These are phyloP conservation scores for Diddensiella caesifluorescens DNA, from an alignment of 805 yeast genomes.

Conservation along the genomic window DNA sequence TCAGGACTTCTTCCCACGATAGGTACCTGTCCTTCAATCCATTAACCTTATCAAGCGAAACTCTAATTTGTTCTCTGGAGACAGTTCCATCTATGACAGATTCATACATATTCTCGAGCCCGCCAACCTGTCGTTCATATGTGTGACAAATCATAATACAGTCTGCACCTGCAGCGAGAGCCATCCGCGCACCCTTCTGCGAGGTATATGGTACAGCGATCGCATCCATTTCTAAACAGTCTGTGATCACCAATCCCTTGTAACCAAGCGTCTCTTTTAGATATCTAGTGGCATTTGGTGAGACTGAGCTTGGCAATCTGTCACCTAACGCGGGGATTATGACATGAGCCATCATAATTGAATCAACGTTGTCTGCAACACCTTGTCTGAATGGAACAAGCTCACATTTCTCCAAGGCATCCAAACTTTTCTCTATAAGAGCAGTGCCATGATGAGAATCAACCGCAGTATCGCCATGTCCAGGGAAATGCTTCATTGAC, in stretches of 20 bases:
- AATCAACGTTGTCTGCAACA: conserved; percentile 43
- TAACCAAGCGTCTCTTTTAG: conserved; percentile 44
- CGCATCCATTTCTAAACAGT: conserved; percentile 57
- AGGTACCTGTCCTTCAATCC: conserved; percentile 39
- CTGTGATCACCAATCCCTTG: conserved; percentile 52
- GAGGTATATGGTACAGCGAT: conserved; percentile 50
- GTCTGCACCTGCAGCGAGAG: conserved; percentile 56
- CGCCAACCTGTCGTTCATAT: conserved; percentile 47
- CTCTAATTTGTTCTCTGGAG: conserved; percentile 31
- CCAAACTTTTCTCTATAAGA: conserved; percentile 47
- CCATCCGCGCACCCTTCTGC: conserved; percentile 54
- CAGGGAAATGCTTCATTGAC: conserved; percentile 59
- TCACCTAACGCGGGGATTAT: conserved; percentile 43
- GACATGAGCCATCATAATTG: conserved; percentile 54
- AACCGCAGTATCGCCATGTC: conserved; percentile 53
- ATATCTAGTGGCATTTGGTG: conserved; percentile 48
- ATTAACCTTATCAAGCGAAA: conserved; percentile 40
- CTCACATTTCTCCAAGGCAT: conserved; percentile 44
- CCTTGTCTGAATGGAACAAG: conserved; percentile 46
- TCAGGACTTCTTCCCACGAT: conserved; percentile 40
- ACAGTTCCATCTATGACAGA: conserved; percentile 32
- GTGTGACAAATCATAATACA: conserved; percentile 55
- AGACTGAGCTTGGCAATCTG: conserved; percentile 54
- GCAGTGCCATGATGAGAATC: conserved; percentile 52
- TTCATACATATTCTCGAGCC: conserved; percentile 37